Evolutionary conservation across 1,284 basidiomycete species (phyloP).

Genomic region (Hypsizygus ulmarius): DNA sequence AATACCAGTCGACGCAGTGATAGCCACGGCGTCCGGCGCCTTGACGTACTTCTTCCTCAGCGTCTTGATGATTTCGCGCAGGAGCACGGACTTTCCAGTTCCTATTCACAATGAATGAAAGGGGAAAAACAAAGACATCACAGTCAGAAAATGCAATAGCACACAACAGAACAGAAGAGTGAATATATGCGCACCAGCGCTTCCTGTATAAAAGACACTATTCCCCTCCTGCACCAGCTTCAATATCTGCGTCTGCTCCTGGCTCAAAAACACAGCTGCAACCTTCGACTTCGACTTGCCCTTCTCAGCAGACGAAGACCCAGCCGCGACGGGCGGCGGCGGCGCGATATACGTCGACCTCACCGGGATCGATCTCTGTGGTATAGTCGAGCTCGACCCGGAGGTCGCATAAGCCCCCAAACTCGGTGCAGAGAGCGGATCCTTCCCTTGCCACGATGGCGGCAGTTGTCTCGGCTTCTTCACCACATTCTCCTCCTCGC

Average conservation of each 20-base stretch:
- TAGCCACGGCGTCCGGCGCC: slow-evolving; percentile 72
- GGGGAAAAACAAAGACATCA: slow-evolving; percentile 33
- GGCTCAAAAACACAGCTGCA: slow-evolving; percentile 61
- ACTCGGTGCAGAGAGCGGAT: slow-evolving; percentile 24
- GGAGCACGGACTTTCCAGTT: slow-evolving; percentile 91
- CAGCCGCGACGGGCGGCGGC: slow-evolving; percentile 10
- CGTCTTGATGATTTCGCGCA: slow-evolving; percentile 84
- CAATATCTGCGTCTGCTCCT: slow-evolving; percentile 83
- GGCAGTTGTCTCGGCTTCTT: slow-evolving; percentile 61
- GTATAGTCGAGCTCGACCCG: neutral
- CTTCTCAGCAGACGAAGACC: neutral
- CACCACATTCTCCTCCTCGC: slow-evolving; percentile 28
- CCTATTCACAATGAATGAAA: slow-evolving; percentile 47
- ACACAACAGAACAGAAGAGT: slow-evolving; percentile 7
- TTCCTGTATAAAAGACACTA: slow-evolving; percentile 96
- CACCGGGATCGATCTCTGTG: slow-evolving; percentile 7
- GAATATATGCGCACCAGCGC: slow-evolving; percentile 69
- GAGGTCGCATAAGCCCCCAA: slow-evolving; percentile 9
- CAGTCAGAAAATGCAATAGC: slow-evolving; percentile 26
- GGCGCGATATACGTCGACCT: slow-evolving; percentile 15
- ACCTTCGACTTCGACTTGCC: slow-evolving; percentile 39
- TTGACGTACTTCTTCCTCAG: slow-evolving; percentile 52
- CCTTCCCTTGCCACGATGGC: slow-evolving; percentile 39
- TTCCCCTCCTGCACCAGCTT: slow-evolving; percentile 68
- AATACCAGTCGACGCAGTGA: slow-evolving; percentile 88